Conservation (phyloP, 2,329 filamentous ascomycete species). For the Thelonectria discophora region DNA sequence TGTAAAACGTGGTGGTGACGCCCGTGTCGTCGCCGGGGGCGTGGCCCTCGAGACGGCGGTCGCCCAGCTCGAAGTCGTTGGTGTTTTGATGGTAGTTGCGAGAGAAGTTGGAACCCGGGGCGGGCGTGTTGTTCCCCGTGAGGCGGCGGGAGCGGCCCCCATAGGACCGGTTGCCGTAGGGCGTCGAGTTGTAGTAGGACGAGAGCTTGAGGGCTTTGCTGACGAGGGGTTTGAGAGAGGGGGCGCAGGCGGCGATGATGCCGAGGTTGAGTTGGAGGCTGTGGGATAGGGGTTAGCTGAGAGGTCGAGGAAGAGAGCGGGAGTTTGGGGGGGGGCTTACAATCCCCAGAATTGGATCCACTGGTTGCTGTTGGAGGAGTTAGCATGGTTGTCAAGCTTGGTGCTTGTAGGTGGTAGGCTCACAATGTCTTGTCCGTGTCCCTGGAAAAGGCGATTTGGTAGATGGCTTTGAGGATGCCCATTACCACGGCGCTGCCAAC, state of each 20-base stretch:
- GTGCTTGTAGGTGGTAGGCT: not conserved
- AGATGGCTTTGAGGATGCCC: slow-evolving; percentile 51
- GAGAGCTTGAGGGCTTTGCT: slow-evolving; percentile 42
- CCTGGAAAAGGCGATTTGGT: slow-evolving; percentile 46
- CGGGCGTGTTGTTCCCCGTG: slow-evolving; percentile 8
- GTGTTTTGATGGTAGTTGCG: slow-evolving; percentile 4
- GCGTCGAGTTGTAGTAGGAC: slow-evolving; percentile 18
- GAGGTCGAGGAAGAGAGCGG: slow-evolving; percentile 4
- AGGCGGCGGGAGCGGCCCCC: slow-evolving; percentile 17
- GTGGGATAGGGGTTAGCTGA: slow-evolving; percentile 23
- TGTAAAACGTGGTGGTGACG: slow-evolving; percentile 24
- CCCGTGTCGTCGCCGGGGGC: not conserved
- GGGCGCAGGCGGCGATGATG: slow-evolving; percentile 52
- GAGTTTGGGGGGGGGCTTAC: slow-evolving; percentile 34
- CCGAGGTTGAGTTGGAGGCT: slow-evolving; percentile 53
- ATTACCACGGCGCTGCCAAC: slow-evolving; percentile 48
- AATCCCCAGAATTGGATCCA: slow-evolving; percentile 46
- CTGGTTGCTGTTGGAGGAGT: slow-evolving; percentile 28
- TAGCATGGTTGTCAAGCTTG: not conserved
- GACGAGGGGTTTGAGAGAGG: slow-evolving; percentile 50
- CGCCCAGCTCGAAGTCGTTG: slow-evolving; percentile 26
- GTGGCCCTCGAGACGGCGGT: slow-evolving; percentile 19
- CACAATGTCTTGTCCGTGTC: slow-evolving; percentile 47
- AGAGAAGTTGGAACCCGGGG: slow-evolving; percentile 11
- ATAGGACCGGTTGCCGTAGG: slow-evolving; percentile 21